Evolutionary conservation across 441 rosid species (phyloP).

Genomic region (Croton setiger): DNA sequence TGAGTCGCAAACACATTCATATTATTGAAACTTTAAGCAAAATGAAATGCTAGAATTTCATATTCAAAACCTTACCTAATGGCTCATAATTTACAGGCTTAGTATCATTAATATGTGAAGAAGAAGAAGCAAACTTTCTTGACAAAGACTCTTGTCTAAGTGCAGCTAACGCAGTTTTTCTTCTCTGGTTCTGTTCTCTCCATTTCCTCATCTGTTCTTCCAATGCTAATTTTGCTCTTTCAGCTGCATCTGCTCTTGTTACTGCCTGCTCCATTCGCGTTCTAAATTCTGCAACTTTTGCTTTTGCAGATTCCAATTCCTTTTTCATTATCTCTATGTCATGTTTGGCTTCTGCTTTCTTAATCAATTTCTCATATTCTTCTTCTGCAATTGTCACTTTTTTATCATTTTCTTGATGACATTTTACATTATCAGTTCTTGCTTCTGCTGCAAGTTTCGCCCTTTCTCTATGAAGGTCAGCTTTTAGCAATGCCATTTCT

Average conservation of each 20-base stretch:
- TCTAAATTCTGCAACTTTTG: slow-evolving; percentile 42
- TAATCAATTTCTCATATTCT: slow-evolving; percentile 32
- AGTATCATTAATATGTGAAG: neutral
- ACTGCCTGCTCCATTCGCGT: slow-evolving; percentile 45
- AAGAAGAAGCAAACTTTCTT: slow-evolving; percentile 17
- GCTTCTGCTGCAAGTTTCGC: slow-evolving; percentile 32
- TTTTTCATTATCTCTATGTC: slow-evolving; percentile 33
- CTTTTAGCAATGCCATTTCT: slow-evolving; percentile 36
- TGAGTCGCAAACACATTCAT: neutral
- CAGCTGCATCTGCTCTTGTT: slow-evolving; percentile 50
- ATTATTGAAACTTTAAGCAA: neutral
- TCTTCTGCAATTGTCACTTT: slow-evolving; percentile 26
- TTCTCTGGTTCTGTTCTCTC: slow-evolving; percentile 43
- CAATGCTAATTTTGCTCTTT: slow-evolving; percentile 38
- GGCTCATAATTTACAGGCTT: slow-evolving; percentile 28
- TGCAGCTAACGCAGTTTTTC: slow-evolving; percentile 44
- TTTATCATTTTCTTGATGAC: slow-evolving; percentile 19
- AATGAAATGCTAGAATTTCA: slow-evolving; percentile 35
- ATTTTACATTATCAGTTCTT: slow-evolving; percentile 27
- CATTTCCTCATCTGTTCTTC: slow-evolving; percentile 44
- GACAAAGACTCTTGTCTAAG: slow-evolving; percentile 38
- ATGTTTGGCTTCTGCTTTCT: slow-evolving; percentile 19
- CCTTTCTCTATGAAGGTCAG: slow-evolving; percentile 34
- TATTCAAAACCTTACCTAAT: slow-evolving; percentile 44
- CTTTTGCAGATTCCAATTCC: slow-evolving; percentile 33